Percentiles rank a stretch among this genome's conserved stretches.
These are phyloP conservation scores for Scedosporium apiospermum DNA, from an alignment of 2,329 filamentous ascomycete species.

Conservation along the genomic window DNA sequence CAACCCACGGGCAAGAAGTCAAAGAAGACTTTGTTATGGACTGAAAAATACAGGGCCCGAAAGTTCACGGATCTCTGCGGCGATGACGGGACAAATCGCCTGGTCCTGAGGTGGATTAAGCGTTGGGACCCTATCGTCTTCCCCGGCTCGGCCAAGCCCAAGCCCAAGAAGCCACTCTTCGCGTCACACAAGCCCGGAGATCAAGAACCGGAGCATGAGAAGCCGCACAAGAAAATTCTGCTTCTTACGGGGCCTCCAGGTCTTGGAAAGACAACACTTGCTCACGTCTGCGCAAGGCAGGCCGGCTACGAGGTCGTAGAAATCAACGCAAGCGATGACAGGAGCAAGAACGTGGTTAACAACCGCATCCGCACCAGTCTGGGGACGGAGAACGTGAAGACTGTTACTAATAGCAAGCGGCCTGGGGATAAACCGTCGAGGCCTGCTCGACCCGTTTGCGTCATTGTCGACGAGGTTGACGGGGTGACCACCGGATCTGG, in stretches of 20 bases:
- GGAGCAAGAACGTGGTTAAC: slow-evolving; percentile 81
- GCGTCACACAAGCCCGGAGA: slow-evolving; percentile 33
- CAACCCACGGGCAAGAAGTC: slow-evolving; percentile 23
- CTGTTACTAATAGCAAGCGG: slow-evolving; percentile 49
- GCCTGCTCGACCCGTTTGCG: slow-evolving; percentile 76
- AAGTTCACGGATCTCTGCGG: slow-evolving; percentile 91
- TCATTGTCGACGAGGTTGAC: slow-evolving; percentile 94
- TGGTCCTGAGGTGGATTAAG: slow-evolving; percentile 89
- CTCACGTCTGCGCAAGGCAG: slow-evolving; percentile 90
- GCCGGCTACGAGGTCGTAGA: slow-evolving; percentile 95
- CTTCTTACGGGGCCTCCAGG: slow-evolving; percentile 87
- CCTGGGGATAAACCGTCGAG: slow-evolving; percentile 39
- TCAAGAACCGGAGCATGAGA: slow-evolving; percentile 54
- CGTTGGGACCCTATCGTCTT: slow-evolving; percentile 91
- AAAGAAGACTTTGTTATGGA: slow-evolving; percentile 66
- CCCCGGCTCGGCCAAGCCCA: slow-evolving; percentile 59
- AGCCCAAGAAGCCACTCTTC: slow-evolving; percentile 14
- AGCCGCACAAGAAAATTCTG: slow-evolving; percentile 75
- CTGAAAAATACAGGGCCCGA: slow-evolving; percentile 89
- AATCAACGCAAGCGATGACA: slow-evolving; percentile 95
- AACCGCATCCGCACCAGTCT: slow-evolving; percentile 85
- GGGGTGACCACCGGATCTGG: slow-evolving; percentile 79
- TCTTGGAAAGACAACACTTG: slow-evolving; percentile 89
- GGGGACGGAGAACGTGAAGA: slow-evolving; percentile 87
- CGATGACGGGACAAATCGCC: slow-evolving; percentile 85